A percentile compares a stretch with the other conserved stretches of the same genome.
Evolutionary conservation across 1,284 basidiomycete genomes (phyloP).

Genomic region (Peniophora sp.): DNA sequence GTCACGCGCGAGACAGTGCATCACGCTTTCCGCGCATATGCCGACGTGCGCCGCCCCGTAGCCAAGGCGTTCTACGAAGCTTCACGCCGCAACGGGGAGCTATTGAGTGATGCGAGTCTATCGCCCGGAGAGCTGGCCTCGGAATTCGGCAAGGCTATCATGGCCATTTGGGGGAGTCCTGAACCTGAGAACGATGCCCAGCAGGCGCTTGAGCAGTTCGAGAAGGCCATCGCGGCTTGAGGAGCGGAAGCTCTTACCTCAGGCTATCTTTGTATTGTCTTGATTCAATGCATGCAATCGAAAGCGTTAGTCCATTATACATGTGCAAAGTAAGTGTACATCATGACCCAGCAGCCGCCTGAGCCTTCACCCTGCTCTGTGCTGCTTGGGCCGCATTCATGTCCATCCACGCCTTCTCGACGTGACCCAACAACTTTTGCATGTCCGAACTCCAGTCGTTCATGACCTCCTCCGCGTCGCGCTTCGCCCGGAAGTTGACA

Average conservation of each 20-base stretch:
- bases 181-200: too few species aligned
- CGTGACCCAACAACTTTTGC: constrained; percentile 75
- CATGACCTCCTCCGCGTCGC: constrained; percentile 82
- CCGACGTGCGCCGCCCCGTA: not conserved
- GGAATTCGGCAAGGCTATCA: too few species aligned
- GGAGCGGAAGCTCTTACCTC: constrained; percentile 1
- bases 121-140: too few species aligned
- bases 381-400: constrained; percentile 82
- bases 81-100: not conserved
- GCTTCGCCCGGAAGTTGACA: constrained; percentile 77
- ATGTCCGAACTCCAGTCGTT: constrained; percentile 97
- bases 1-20: not conserved
- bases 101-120: too few species aligned
- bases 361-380: constrained; percentile 56
- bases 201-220: constrained; percentile 1
- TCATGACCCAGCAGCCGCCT: constrained; percentile 1
- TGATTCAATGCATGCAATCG: not conserved
- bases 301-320: constrained; percentile 8
- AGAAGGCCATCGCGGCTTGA: not conserved
- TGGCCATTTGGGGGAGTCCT: too few species aligned
- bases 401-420: constrained; percentile 87
- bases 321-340: constrained; percentile 15
- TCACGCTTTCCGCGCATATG: not conserved
- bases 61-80: not conserved
- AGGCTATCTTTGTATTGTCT: not conserved